phyloP scores from a whole-genome alignment of 2,329 filamentous ascomycete genomes.

The Tolypocladium ovalisporum region DNA sequence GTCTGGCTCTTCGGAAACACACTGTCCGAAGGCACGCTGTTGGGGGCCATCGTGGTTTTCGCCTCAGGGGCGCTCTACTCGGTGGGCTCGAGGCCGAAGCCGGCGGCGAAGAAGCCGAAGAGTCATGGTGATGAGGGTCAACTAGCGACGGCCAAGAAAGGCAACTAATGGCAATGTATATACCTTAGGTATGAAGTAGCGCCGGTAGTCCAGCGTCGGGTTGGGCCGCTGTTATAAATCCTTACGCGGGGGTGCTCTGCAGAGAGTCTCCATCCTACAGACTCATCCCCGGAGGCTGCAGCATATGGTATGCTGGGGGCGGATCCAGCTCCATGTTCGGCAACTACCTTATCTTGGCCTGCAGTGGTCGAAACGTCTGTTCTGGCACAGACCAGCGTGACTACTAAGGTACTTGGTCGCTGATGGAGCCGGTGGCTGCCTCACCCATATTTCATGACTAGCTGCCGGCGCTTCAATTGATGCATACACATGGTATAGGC shows the following conservation, averaged over 20 bases:
- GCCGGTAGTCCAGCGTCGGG: neutral
- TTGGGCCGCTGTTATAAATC: neutral
- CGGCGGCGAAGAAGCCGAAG: neutral
- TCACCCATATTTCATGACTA: neutral
- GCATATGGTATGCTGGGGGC: neutral
- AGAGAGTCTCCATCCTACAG: neutral
- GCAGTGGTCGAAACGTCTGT: neutral
- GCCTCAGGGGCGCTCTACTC: slow-evolving; percentile 85
- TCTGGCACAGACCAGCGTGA: neutral
- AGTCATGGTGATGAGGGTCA: neutral
- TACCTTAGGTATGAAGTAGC: neutral
- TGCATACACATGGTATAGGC: slow-evolving; percentile 14
- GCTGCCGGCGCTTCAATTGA: slow-evolving; percentile 5
- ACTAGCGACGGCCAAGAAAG: neutral
- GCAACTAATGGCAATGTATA: neutral
- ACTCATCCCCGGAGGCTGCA: neutral
- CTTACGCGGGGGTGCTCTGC: neutral
- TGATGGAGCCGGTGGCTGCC: neutral
- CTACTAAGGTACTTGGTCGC: neutral
- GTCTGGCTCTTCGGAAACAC: slow-evolving; percentile 91
- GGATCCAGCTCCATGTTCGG: neutral
- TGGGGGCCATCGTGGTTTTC: slow-evolving; percentile 81
- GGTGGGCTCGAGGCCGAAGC: slow-evolving; percentile 43
- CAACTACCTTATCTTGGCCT: neutral
- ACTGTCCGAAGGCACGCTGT: slow-evolving; percentile 62